Evolutionary conservation across 768 basidiomycete species (phyloP).

Genomic region (Sutorius australiensis): DNA sequence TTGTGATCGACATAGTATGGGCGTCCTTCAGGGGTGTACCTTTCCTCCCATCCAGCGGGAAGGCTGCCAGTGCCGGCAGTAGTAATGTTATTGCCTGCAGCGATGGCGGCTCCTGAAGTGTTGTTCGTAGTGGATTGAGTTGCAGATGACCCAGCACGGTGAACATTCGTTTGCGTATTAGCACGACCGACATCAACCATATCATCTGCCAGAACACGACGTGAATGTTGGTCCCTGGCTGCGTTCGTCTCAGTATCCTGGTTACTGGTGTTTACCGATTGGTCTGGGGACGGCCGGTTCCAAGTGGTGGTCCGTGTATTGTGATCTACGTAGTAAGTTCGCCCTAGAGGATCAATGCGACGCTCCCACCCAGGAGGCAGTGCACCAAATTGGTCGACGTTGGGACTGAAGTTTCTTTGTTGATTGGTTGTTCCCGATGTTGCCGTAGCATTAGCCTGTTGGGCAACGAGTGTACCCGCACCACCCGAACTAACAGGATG

Average conservation of each 20-base stretch:
- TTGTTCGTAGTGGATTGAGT: conserved; percentile 29
- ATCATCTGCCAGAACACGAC: conserved; percentile 80
- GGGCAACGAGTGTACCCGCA: conserved; percentile 15
- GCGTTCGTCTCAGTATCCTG: conserved; percentile 81
- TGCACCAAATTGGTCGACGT: conserved; percentile 90
- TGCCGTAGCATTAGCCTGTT: conserved; percentile 26
- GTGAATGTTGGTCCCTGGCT: conserved; percentile 81
- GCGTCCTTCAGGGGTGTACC: conserved; percentile 96
- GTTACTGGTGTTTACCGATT: conserved; percentile 63
- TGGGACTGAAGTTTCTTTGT: conserved; percentile 88
- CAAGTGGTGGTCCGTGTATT: conserved; percentile 97
- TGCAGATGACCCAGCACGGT: conserved; percentile 37
- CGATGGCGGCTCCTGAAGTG: conserved; percentile 45
- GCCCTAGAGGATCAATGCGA: conserved; percentile 90
- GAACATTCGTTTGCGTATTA: conserved; percentile 36
- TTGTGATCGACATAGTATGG: conserved; percentile 99
- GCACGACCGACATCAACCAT: conserved; percentile 70
- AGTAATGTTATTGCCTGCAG: conserved; percentile 47
- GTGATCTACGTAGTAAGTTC: conserved; percentile 99
- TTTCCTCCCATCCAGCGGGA: conserved; percentile 98
- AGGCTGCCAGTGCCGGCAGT: conserved; percentile 81
- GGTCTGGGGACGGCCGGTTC: conserved; percentile 84
- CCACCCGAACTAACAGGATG: conserved; percentile 38
- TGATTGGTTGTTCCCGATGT: conserved; percentile 43
- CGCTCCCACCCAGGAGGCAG: conserved; percentile 95